Conservation (phyloP, 2,329 filamentous ascomycete species). For the Xylariales sp. region DNA sequence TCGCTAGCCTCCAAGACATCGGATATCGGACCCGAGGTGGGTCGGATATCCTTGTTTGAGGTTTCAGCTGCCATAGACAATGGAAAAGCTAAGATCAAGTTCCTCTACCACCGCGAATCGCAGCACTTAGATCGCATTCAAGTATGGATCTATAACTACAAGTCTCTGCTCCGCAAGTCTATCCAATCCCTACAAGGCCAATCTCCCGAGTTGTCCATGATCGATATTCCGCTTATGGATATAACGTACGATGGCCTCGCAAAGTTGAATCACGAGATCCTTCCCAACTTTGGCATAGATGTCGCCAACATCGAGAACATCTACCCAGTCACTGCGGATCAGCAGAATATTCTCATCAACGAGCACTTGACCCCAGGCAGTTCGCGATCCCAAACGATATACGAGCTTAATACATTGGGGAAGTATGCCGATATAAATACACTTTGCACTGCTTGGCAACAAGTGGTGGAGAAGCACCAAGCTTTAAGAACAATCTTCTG, state of each 20-base stretch:
- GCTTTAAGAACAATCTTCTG: constrained; percentile 47
- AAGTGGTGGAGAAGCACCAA: constrained; percentile 39
- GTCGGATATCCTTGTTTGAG: constrained; percentile 47
- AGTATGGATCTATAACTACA: constrained; percentile 43
- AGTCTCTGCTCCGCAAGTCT: constrained; percentile 39
- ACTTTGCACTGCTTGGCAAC: constrained; percentile 46
- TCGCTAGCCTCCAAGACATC: constrained; percentile 32
- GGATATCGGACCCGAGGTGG: constrained; percentile 40
- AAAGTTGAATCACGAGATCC: constrained; percentile 36
- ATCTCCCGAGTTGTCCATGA: constrained; percentile 42
- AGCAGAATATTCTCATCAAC: constrained; percentile 45
- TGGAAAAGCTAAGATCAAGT: constrained; percentile 38
- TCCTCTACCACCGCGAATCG: constrained; percentile 38
- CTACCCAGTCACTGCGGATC: constrained; percentile 41
- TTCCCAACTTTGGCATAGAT: constrained; percentile 35
- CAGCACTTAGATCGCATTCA: constrained; percentile 37
- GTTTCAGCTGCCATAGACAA: constrained; percentile 42
- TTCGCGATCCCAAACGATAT: constrained; percentile 42
- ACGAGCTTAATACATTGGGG: constrained; percentile 38
- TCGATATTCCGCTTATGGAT: constrained; percentile 44
- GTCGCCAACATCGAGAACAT: constrained; percentile 44
- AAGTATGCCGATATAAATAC: constrained; percentile 35
- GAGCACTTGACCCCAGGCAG: constrained; percentile 36
- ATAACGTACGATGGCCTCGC: constrained; percentile 41
- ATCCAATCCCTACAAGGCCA: constrained; percentile 35